A percentile compares a stretch with the other conserved stretches of the same genome.
Evolutionary conservation across 140 eudicot genomes (phyloP).

Genomic region (Erigeron philadelphicus): DNA sequence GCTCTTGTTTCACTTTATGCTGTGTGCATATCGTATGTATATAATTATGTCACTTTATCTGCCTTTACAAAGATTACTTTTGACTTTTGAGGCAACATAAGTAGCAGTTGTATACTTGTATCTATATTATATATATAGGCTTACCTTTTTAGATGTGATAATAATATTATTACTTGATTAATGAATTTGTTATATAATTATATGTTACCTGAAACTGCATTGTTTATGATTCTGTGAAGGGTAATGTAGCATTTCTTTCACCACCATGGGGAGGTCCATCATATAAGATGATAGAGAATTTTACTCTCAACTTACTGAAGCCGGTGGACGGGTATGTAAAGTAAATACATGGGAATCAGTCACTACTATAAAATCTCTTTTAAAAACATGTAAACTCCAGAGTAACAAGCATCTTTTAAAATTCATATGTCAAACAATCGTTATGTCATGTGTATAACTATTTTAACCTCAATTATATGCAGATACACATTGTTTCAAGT

Average conservation of each 20-base stretch:
- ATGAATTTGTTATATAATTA: neutral
- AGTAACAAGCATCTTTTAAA: neutral
- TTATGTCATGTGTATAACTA: neutral
- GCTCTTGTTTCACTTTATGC: neutral
- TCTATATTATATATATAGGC: neutral
- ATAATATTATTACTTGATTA: neutral
- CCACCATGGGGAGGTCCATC: slow-evolving; percentile 97
- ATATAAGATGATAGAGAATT: slow-evolving; percentile 40
- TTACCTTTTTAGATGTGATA: neutral
- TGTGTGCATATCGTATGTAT: neutral
- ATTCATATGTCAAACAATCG: neutral
- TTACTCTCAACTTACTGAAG: slow-evolving; percentile 57
- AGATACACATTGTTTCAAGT: slow-evolving; percentile 62
- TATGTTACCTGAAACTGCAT: slow-evolving; percentile 17
- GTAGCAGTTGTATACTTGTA: neutral
- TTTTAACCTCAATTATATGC: slow-evolving; percentile 19
- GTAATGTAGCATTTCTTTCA: slow-evolving; percentile 66
- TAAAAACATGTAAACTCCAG: too few species aligned
- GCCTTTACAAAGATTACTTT: neutral
- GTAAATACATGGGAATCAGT: too few species aligned
- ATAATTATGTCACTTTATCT: neutral
- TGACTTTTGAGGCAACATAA: slow-evolving; percentile 3
- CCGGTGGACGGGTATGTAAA: slow-evolving; percentile 64
- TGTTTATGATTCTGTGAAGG: slow-evolving; percentile 34
- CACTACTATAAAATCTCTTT: too few species aligned